Evolutionary conservation across 805 yeast species (phyloP).

Genomic region (Sugiyamaella americana): DNA sequence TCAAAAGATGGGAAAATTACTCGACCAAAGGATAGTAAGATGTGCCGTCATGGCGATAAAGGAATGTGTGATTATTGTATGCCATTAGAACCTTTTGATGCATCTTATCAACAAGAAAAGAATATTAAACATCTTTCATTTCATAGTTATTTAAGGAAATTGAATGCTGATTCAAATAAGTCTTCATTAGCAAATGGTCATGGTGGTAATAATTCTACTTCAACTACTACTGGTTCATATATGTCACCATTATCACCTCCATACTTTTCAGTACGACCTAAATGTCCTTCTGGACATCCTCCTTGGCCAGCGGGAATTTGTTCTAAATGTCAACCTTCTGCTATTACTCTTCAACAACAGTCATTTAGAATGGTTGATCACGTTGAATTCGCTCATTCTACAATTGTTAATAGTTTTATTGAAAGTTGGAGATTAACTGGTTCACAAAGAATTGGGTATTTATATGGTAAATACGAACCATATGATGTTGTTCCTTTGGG

Average conservation of each 20-base stretch:
- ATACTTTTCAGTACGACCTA: slow-evolving; percentile 50
- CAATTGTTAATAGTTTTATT: slow-evolving; percentile 72
- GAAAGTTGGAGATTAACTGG: slow-evolving; percentile 91
- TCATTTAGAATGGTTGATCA: slow-evolving; percentile 94
- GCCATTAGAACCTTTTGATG: slow-evolving; percentile 94
- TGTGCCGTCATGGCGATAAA: slow-evolving; percentile 83
- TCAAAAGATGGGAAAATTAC: slow-evolving; percentile 64
- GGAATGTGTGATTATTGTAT: slow-evolving; percentile 99
- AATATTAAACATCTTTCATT: slow-evolving; percentile 83
- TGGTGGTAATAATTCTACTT: background rate
- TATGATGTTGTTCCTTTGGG: slow-evolving; percentile 89
- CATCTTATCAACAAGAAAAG: slow-evolving; percentile 62
- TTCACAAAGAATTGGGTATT: slow-evolving; percentile 74
- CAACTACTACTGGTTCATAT: slow-evolving; percentile 45
- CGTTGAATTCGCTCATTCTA: slow-evolving; percentile 77
- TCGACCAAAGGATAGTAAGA: slow-evolving; percentile 46
- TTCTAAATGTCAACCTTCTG: slow-evolving; percentile 94
- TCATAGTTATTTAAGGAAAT: slow-evolving; percentile 71
- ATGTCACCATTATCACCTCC: slow-evolving; percentile 76
- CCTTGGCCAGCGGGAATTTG: slow-evolving; percentile 96
- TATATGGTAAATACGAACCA: slow-evolving; percentile 74
- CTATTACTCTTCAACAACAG: slow-evolving; percentile 87
- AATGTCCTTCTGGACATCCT: slow-evolving; percentile 75
- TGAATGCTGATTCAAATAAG: slow-evolving; percentile 62
- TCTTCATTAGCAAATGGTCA: slow-evolving; percentile 24